Percentiles rank a stretch among this genome's conserved stretches.
phyloP scores from a whole-genome alignment of 306 rosid species.

The Spatholobus suberectus region DNA sequence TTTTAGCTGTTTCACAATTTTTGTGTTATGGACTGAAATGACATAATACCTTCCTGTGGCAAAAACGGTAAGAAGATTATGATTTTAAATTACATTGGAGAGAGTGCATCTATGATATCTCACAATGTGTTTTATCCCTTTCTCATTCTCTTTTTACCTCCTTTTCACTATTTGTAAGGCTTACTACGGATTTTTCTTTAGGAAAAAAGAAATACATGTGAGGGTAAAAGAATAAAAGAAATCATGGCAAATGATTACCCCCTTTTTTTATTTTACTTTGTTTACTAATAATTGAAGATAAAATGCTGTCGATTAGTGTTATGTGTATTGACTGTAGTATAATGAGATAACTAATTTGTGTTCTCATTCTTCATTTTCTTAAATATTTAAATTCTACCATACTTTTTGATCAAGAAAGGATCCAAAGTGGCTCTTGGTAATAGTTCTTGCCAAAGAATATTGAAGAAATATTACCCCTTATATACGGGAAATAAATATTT shows the following conservation, averaged over 20 bases:
- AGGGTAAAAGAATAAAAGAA: background rate
- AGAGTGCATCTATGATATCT: background rate
- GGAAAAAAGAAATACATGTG: background rate
- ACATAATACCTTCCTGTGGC: background rate
- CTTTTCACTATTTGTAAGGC: background rate
- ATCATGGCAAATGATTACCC: background rate
- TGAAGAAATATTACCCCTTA: background rate
- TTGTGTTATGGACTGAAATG: background rate
- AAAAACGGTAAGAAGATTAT: background rate
- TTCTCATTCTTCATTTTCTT: background rate
- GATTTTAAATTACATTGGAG: background rate
- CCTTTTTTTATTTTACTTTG: background rate
- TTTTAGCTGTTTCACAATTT: constrained; percentile 9
- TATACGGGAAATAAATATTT: background rate
- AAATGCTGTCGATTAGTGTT: background rate
- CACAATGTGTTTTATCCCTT: background rate
- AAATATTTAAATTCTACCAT: background rate
- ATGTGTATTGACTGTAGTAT: background rate
- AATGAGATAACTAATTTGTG: background rate
- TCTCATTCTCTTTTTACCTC: background rate
- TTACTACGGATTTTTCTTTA: background rate
- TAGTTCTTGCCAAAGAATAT: background rate
- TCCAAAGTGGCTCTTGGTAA: background rate
- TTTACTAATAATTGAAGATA: background rate
- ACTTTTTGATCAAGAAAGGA: background rate